phyloP scores from a whole-genome alignment of 306 rosid genomes.

The Vigna reflexopilosa region DNA sequence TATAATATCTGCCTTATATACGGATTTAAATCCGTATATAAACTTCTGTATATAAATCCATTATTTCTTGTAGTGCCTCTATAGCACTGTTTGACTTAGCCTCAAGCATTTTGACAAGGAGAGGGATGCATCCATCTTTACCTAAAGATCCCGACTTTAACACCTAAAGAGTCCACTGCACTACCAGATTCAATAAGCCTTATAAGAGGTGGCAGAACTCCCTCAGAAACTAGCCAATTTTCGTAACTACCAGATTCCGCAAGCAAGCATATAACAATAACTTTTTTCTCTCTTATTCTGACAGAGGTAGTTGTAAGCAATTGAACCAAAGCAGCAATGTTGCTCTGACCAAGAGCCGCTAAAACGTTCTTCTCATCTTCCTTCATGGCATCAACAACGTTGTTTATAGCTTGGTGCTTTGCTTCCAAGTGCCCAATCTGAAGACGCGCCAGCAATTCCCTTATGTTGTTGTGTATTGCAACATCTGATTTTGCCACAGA shows the following conservation, averaged over 20 bases:
- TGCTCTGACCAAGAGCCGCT: conserved; percentile 71
- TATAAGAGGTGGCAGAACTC: conserved; percentile 83
- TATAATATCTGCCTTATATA: too few relatives aligned
- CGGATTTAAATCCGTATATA: too few relatives aligned
- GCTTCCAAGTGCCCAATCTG: conserved; percentile 91
- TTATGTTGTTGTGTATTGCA: conserved; percentile 46
- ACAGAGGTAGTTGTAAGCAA: conserved; percentile 82
- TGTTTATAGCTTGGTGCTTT: conserved; percentile 75
- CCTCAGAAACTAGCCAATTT: conserved; percentile 85
- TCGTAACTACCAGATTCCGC: conserved; percentile 74
- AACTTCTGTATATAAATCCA: too few relatives aligned
- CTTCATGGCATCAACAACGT: conserved; percentile 75
- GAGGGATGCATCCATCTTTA: conserved; percentile 74
- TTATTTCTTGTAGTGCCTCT: too few relatives aligned
- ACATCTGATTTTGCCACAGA: conserved; percentile 53
- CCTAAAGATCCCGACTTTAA: too few relatives aligned
- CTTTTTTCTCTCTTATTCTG: conserved; percentile 74
- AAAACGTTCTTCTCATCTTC: conserved; percentile 81
- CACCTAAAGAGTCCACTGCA: conserved; percentile 57
- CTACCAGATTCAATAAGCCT: conserved; percentile 87
- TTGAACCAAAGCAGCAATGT: conserved; percentile 78
- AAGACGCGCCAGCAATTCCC: conserved; percentile 84
- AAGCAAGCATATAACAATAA: conserved; percentile 77
- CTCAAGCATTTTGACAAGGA: conserved; percentile 83
- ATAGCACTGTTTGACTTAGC: conserved; percentile 71